Base-by-base conservation (phyloP, 2,329 filamentous ascomycete genomes). In the Xylariaceae sp. region DNA sequence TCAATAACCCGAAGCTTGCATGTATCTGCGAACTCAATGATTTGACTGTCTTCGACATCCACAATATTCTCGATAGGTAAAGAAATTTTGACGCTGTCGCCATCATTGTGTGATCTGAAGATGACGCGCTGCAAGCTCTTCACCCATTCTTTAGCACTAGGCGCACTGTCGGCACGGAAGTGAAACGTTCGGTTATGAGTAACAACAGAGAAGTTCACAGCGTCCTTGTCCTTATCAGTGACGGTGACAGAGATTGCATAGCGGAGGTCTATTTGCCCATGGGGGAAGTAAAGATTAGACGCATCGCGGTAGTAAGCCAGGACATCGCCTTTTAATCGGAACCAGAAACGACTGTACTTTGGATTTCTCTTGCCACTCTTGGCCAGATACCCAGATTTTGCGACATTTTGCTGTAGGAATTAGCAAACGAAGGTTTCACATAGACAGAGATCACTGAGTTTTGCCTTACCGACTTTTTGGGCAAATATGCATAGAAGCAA, bases 401-500 rank as follows among this genome's bases (percentile, higher is more conserved):
- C 79, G 16, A 86, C 78, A 44, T 83, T 76, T 55, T 87, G 81
- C 77, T 88, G 63, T 32, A 33, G 25, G 4, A 2, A n/a, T 8
- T 19, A 32, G 62, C 46, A 61, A n/a, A n/a, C n/a, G 54, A 19
- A 35, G 22, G 14, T 6, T 14, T 19, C 11, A 16, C 17, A 25
- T 22, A n/a, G 4, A 2, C 8, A 12, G 3, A 16, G 8, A 8
- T 16, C 12, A 14, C 8, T 6, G 10, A 11, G 25, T n/a, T 5
- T 7, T 37, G 6, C 35, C 83, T 67, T 73, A 87, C 86, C 41
- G 86, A 82, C 74, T 93, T 95, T 73, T 91, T 94, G 6, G 90
- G 90, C n/a, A 97, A 77, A 63, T 96, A 96, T 32, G 93, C 90
- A 63, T 96, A 97, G 65, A 97, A 98, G 68, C 91, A 96, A 50